phyloP scores from a whole-genome alignment of 2,329 filamentous ascomycete genomes.

The Colletotrichum gigasporum region DNA sequence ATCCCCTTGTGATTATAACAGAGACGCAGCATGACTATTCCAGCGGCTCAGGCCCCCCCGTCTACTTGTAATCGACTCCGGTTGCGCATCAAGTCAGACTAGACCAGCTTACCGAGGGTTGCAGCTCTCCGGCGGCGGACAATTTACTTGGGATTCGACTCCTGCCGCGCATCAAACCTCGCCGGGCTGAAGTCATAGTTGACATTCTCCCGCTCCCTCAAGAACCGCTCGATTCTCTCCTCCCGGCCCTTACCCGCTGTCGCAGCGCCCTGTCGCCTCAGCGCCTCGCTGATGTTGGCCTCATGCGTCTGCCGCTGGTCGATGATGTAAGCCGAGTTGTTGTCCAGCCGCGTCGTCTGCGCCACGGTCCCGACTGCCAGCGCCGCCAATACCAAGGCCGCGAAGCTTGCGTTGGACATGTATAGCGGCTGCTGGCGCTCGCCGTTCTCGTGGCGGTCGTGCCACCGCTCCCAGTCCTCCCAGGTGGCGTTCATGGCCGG shows the following conservation, averaged over 20 bases:
- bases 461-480: conserved; percentile 96
- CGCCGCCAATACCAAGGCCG: conserved; percentile 71
- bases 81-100: too few relatives aligned
- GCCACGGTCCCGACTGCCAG: conserved; percentile 75
- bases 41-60: too few relatives aligned
- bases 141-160: conserved; percentile 3
- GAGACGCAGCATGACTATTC: too few relatives aligned
- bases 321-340: conserved; percentile 68
- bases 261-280: conserved; percentile 62
- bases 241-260: conserved; percentile 64
- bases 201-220: conserved; percentile 73
- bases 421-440: conserved; percentile 65
- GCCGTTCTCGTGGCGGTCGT: conserved; percentile 61
- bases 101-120: too few relatives aligned
- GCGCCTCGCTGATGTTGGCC: conserved; percentile 69
- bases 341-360: conserved; percentile 76
- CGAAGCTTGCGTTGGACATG: conserved; percentile 84
- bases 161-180: conserved; percentile 12
- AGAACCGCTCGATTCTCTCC: conserved; percentile 79
- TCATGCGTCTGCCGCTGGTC: conserved; percentile 74
- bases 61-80: too few relatives aligned
- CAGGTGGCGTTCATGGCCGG: conserved; percentile 84
- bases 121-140: too few relatives aligned
- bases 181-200: conserved; percentile 43
- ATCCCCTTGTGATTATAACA: too few relatives aligned